phyloP scores from a whole-genome alignment of 2,329 filamentous ascomycete species.

The Colletotrichum caudatum region DNA sequence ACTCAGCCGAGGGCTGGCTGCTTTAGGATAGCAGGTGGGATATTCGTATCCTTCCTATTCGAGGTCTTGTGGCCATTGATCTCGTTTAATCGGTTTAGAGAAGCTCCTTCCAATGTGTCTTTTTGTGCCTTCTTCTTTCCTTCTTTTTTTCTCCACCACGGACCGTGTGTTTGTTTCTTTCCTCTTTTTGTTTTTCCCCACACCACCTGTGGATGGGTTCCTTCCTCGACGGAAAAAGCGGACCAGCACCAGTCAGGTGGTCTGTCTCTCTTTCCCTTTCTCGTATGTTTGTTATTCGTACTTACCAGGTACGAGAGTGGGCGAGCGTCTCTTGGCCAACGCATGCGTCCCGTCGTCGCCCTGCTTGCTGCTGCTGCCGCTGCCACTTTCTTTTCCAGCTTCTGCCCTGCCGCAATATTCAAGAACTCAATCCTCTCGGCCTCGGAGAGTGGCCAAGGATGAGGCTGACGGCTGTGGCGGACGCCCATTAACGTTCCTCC shows the following conservation, averaged over 20 bases:
- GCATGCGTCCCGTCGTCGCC: conserved; percentile 20
- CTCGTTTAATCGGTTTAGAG: not conserved
- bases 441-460: conserved; percentile 7
- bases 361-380: not conserved
- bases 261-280: conserved; percentile 23
- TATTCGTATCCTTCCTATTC: not conserved
- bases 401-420: not conserved
- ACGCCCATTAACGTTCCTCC: conserved; percentile 6
- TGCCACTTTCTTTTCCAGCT: not conserved
- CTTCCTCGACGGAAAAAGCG: not conserved
- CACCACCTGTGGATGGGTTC: not conserved
- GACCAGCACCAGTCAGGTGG: conserved; percentile 31
- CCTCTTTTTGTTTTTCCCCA: conserved; percentile 1
- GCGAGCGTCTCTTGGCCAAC: conserved; percentile 29
- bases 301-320: too few relatives aligned
- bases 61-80: conserved; percentile 12
- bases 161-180: not conserved
- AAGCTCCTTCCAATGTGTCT: not conserved
- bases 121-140: not conserved
- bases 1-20: not conserved
- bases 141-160: not conserved
- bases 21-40: not conserved
- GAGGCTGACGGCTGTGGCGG: conserved; percentile 34
- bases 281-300: not conserved
- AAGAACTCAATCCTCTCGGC: not conserved